phyloP scores from a whole-genome alignment of 139 green algal genomes.

The Chlorella sp. region DNA sequence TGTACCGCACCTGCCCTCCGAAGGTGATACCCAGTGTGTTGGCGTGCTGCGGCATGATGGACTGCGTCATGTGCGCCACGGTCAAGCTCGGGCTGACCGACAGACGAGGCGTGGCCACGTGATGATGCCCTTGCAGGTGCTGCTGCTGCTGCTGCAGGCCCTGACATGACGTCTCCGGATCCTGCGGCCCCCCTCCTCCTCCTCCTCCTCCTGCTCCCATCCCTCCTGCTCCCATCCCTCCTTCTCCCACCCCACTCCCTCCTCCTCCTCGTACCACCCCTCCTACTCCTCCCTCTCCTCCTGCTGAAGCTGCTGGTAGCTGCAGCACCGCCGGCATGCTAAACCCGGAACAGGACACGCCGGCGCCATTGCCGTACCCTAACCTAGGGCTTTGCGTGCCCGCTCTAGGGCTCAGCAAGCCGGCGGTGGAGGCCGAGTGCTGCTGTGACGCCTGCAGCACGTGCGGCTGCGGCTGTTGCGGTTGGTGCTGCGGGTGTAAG shows the following conservation, averaged over 20 bases:
- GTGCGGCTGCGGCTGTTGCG: not conserved
- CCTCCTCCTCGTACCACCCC: not conserved
- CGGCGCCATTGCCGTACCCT: too few relatives aligned
- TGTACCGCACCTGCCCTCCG: conserved; percentile 54
- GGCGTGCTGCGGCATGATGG: conserved; percentile 76
- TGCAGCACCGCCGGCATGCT: too few relatives aligned
- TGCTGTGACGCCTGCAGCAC: too few relatives aligned
- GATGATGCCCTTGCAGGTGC: not conserved
- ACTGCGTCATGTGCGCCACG: conserved; percentile 68
- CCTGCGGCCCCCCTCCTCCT: not conserved
- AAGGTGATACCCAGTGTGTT: conserved; percentile 81
- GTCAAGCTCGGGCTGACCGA: conserved; percentile 47
- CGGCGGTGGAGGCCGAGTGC: too few relatives aligned
- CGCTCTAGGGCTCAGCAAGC: too few relatives aligned
- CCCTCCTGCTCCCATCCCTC: not conserved
- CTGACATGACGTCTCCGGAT: too few relatives aligned
- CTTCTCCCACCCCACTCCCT: not conserved
- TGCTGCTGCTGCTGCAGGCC: conserved; percentile 6
- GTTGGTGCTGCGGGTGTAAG: too few relatives aligned
- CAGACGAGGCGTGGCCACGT: not conserved
- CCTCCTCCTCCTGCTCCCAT: too few relatives aligned
- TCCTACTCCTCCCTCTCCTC: too few relatives aligned
- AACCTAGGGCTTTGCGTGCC: too few relatives aligned
- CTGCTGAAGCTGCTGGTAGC: too few relatives aligned
- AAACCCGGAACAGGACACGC: too few relatives aligned